Base-by-base conservation (phyloP, 202 grass and related monocot genomes). In the Dendrocalamus latiflorus region DNA sequence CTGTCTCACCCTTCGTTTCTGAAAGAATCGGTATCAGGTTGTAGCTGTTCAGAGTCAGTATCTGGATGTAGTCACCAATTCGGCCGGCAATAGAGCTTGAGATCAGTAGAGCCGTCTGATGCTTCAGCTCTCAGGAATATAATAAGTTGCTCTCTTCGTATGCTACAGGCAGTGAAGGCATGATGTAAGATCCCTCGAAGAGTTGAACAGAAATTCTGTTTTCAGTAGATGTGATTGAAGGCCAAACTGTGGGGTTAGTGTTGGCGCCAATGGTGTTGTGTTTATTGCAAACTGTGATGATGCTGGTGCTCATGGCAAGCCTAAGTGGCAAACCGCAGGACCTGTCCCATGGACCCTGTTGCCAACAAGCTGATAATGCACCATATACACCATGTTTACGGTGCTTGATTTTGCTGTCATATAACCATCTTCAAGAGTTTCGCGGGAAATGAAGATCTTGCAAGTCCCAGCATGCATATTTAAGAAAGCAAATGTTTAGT, bases 101-200 rank as follows among this genome's bases (percentile, higher is more conserved):
- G 26, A 21, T 64, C 24, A 55, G 55, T 55, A 63, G 13, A 76
- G 12, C 12, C 9, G 11, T 68, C 1, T 48, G 64, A 43, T 50
- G 41, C 78, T 70, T 87, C 37, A 63, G 72, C 58, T 77, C n/a
- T 26, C 37, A 43, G 55, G 21, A 63, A 14, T 77, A 64, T 24
- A 55, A 43, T 42, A 72, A 77, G 49, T 69, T 84, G 49, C 1
- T 64, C 38, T n/a, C 17, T 24, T 56, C 39, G 1, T 49, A 21
- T 14, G 21, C 26, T 37, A 15, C 68, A 39, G 60, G 20, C 25
- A 53, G 17, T 56, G 17, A 38, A 41, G 4, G 47, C 26, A 37
- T 8, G 65, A 43, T 34, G 9, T 75, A 56, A 65, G 65, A 83
- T 10, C 16, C 74, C 8, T 2, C 8, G 6, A 55, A 39, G n/a